A percentile compares a stretch with the other conserved stretches of the same genome.
Conservation (phyloP, 768 basidiomycete genomes). For the Gloeostereum incarnatum region DNA sequence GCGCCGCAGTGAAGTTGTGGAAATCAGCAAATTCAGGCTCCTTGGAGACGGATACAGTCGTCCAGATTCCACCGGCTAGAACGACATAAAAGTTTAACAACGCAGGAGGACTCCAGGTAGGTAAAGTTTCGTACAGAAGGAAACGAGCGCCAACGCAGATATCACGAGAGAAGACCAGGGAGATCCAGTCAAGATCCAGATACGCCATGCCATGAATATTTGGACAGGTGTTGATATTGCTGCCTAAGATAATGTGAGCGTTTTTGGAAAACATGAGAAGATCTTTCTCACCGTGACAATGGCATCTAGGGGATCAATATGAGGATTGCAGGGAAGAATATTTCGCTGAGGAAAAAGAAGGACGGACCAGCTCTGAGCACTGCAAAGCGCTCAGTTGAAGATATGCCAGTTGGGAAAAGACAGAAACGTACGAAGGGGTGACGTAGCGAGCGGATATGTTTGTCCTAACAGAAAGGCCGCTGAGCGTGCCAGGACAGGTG, state of each 20-base stretch:
- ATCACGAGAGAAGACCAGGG: slow-evolving; percentile 17
- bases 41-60: slow-evolving; percentile 14
- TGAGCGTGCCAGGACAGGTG: not conserved
- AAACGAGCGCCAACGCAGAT: slow-evolving; percentile 15
- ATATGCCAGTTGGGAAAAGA: not conserved
- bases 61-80: slow-evolving; percentile 24
- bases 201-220: slow-evolving; percentile 31
- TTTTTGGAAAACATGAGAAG: too few relatives aligned
- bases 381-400: not conserved
- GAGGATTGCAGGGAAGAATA: not conserved
- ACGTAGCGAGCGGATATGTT: not conserved
- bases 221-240: slow-evolving; percentile 31
- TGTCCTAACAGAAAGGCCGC: slow-evolving; percentile 8
- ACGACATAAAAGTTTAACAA: not conserved
- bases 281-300: slow-evolving; percentile 20
- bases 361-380: slow-evolving; percentile 8
- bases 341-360: slow-evolving; percentile 21
- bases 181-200: slow-evolving; percentile 20
- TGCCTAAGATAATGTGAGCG: too few relatives aligned
- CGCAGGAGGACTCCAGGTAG: not conserved
- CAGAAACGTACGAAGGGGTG: not conserved
- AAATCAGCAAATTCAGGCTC: slow-evolving; percentile 18
- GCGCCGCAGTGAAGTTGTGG: slow-evolving; percentile 20
- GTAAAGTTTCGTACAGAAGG: slow-evolving; percentile 18
- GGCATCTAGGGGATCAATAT: slow-evolving; percentile 15